Conservation (phyloP, 108 stramenopile genomes). For the Conticribra guillardii region DNA sequence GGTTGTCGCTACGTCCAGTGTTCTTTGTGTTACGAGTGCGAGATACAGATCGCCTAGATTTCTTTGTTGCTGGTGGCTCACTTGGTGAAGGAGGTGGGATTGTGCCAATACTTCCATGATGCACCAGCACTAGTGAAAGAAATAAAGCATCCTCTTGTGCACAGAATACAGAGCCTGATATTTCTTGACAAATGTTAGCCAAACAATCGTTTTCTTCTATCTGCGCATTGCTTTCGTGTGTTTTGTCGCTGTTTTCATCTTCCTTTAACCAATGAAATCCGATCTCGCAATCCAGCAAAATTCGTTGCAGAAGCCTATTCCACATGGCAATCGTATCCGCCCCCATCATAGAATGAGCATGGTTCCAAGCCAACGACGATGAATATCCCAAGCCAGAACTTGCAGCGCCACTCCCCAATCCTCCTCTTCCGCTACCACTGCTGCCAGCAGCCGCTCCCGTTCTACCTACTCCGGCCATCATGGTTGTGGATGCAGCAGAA, state of each 20-base stretch:
- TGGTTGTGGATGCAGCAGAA: background rate
- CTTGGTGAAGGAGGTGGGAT: background rate
- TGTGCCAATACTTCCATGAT: background rate
- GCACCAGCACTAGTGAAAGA: slow-evolving; percentile 15
- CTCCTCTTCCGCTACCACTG: background rate
- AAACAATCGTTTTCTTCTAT: slow-evolving; percentile 13
- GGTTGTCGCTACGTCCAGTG: background rate
- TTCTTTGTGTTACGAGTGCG: slow-evolving; percentile 9
- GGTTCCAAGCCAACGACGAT: slow-evolving; percentile 10
- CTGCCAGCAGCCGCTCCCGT: background rate
- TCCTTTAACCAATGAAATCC: slow-evolving; percentile 25
- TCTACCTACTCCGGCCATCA: background rate
- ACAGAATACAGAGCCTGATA: slow-evolving; percentile 18
- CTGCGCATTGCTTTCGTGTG: background rate
- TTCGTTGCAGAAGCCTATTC: slow-evolving; percentile 35
- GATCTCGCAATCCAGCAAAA: slow-evolving; percentile 31
- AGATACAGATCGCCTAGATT: background rate
- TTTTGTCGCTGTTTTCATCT: background rate
- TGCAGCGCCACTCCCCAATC: background rate
- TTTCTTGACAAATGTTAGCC: slow-evolving; percentile 19
- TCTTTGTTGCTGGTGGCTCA: slow-evolving; percentile 25
- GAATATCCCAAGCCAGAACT: slow-evolving; percentile 1
- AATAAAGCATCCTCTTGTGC: slow-evolving; percentile 26
- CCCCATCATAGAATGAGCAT: slow-evolving; percentile 45
- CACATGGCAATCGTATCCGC: slow-evolving; percentile 38